Conservation (phyloP, 345 rosid genomes). For the Salix caprea region DNA sequence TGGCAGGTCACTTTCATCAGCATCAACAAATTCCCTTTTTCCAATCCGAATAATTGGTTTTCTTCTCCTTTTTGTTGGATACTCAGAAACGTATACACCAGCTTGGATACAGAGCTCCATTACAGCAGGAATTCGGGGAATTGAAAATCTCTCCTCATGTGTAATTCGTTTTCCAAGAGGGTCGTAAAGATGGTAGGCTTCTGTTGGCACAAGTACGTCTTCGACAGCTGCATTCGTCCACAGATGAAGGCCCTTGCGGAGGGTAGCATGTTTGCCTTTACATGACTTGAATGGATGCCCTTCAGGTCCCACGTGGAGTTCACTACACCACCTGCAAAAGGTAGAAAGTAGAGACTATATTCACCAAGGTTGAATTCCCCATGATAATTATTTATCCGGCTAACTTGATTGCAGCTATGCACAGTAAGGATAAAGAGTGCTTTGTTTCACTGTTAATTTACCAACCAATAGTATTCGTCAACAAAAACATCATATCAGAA, state of each 20-base stretch:
- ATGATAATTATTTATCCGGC: neutral
- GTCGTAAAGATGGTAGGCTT: constrained; percentile 77
- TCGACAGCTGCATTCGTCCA: constrained; percentile 74
- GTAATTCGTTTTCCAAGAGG: constrained; percentile 73
- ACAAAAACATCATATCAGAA: neutral
- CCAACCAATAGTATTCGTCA: neutral
- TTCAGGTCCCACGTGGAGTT: constrained; percentile 83
- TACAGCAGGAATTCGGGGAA: constrained; percentile 70
- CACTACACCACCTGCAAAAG: constrained; percentile 69
- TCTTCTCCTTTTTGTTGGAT: constrained; percentile 78
- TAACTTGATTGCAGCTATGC: neutral
- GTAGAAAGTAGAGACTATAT: neutral
- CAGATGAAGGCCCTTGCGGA: constrained; percentile 74
- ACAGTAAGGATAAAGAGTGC: neutral
- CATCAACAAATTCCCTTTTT: constrained; percentile 77
- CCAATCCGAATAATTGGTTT: constrained; percentile 77
- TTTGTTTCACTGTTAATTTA: neutral
- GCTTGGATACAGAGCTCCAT: constrained; percentile 95
- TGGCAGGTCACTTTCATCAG: constrained; percentile 83
- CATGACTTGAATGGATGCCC: constrained; percentile 97
- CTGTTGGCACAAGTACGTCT: constrained; percentile 61
- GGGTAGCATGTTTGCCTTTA: constrained; percentile 55
- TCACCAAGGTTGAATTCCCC: constrained; percentile 2
- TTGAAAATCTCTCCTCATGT: constrained; percentile 72
- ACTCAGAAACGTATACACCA: constrained; percentile 69